Conservation (phyloP, 108 stramenopile genomes). For the Epipyxis sp. region DNA sequence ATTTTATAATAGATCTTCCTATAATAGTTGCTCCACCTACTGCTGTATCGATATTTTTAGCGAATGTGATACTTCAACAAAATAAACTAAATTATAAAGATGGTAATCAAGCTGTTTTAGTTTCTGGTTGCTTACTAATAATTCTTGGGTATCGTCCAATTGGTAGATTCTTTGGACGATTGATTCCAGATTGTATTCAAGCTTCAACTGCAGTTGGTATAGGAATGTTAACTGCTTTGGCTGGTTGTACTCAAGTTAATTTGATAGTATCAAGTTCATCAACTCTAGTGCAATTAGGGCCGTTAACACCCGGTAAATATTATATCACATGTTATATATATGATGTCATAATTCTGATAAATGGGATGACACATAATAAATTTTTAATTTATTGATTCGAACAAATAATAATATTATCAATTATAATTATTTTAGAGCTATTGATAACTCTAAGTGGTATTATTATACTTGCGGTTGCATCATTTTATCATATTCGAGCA, state of each 20-base stretch:
- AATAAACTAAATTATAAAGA: background rate
- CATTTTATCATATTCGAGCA: background rate
- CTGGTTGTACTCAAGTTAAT: background rate
- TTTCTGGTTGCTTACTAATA: slow-evolving; percentile 3
- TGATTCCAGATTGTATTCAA: slow-evolving; percentile 6
- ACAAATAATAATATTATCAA: too few species aligned
- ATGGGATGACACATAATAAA: too few species aligned
- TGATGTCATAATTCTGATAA: too few species aligned
- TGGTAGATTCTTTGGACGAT: background rate
- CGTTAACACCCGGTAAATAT: slow-evolving; percentile 24
- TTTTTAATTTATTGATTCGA: too few species aligned
- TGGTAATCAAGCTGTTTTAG: background rate
- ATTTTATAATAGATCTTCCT: too few species aligned
- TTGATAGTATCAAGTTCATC: background rate
- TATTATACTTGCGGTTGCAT: background rate
- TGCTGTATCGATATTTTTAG: slow-evolving; percentile 15
- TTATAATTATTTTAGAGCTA: background rate
- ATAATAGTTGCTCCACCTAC: slow-evolving; percentile 17
- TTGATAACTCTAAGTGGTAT: background rate
- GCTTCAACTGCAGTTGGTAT: slow-evolving; percentile 10
- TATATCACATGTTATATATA: too few species aligned
- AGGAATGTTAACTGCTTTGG: slow-evolving; percentile 5
- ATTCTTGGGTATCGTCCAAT: slow-evolving; percentile 4
- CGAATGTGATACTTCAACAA: slow-evolving; percentile 11
- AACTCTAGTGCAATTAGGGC: background rate